phyloP scores from a whole-genome alignment of 2,329 filamentous ascomycete species.

The Beauveria caledonica region DNA sequence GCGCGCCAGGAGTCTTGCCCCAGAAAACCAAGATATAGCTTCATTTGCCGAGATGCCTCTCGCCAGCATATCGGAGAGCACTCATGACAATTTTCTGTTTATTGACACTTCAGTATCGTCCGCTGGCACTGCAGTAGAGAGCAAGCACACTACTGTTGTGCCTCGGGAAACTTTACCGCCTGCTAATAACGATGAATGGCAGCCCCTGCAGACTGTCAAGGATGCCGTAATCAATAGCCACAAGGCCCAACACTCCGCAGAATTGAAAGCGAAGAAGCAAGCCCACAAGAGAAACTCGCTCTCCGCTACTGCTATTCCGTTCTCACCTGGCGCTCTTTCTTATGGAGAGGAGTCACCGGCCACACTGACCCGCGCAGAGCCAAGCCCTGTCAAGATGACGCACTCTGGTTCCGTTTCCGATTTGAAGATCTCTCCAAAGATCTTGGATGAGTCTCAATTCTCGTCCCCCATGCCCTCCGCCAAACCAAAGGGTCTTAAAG shows the following conservation, averaged over 20 bases:
- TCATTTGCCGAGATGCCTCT: conserved; percentile 50
- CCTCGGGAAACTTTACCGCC: conserved; percentile 45
- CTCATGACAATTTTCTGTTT: conserved; percentile 34
- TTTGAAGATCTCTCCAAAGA: conserved; percentile 4
- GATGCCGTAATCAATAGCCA: conserved; percentile 36
- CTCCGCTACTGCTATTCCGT: conserved; percentile 64
- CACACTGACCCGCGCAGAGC: conserved; percentile 1
- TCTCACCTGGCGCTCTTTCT: conserved; percentile 41
- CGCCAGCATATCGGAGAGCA: conserved; percentile 18
- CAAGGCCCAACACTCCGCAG: conserved; percentile 8
- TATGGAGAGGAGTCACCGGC: conserved; percentile 19
- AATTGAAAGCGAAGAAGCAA: not conserved
- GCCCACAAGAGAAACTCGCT: conserved; percentile 35
- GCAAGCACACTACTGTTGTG: conserved; percentile 42
- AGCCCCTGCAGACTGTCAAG: conserved; percentile 1
- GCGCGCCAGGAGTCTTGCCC: conserved; percentile 57
- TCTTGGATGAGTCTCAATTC: conserved; percentile 36
- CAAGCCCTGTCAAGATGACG: conserved; percentile 2
- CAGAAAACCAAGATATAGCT: conserved; percentile 64
- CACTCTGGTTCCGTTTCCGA: not conserved
- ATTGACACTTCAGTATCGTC: conserved; percentile 48
- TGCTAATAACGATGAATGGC: not conserved
- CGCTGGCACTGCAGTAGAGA: conserved; percentile 42
- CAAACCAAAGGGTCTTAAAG: conserved; percentile 33
- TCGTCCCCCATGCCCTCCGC: conserved; percentile 36